Percentiles rank a stretch among this genome's conserved stretches.
These are phyloP conservation scores for Aeminium ludgeri DNA, from an alignment of 495 filamentous ascomycete species.

Conservation along the genomic window DNA sequence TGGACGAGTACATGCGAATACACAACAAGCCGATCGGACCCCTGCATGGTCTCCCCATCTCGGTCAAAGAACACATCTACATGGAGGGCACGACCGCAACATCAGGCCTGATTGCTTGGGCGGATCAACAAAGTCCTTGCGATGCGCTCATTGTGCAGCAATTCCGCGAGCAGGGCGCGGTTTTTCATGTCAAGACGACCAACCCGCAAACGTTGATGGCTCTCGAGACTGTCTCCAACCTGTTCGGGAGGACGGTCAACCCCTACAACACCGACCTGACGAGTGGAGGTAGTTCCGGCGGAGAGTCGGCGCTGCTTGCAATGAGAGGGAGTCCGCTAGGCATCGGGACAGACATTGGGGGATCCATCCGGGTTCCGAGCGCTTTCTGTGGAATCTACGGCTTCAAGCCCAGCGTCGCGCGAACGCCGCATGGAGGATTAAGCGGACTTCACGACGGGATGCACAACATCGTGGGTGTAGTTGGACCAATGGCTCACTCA, in stretches of 20 bases:
- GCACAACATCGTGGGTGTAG: conserved; percentile 35
- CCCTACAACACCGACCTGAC: conserved; percentile 41
- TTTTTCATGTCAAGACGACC: conserved; percentile 38
- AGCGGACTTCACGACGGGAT: conserved; percentile 26
- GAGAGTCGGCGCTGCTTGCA: conserved; percentile 35
- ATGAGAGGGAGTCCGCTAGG: conserved; percentile 25
- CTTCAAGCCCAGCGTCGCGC: conserved; percentile 7
- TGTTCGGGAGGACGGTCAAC: conserved; percentile 50
- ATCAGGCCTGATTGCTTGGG: conserved; percentile 14
- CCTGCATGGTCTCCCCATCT: conserved; percentile 22
- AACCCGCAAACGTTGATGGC: conserved; percentile 30
- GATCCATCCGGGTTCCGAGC: conserved; percentile 18
- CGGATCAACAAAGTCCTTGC: not conserved
- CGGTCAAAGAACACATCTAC: conserved; percentile 20
- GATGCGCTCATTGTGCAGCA: conserved; percentile 1
- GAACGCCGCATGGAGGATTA: conserved; percentile 14
- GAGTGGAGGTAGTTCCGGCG: conserved; percentile 45
- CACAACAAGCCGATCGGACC: conserved; percentile 33
- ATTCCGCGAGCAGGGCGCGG: conserved; percentile 20
- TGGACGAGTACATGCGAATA: conserved; percentile 39
- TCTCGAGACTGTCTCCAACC: conserved; percentile 34
- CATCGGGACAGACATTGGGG: conserved; percentile 22
- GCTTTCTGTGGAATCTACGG: conserved; percentile 11
- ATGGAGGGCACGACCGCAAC: conserved; percentile 11
- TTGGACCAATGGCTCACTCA: conserved; percentile 30